Percentiles rank a stretch among this genome's conserved stretches.
Conservation (phyloP, 139 green algal genomes). For the Diplosphaera chodatii region DNA sequence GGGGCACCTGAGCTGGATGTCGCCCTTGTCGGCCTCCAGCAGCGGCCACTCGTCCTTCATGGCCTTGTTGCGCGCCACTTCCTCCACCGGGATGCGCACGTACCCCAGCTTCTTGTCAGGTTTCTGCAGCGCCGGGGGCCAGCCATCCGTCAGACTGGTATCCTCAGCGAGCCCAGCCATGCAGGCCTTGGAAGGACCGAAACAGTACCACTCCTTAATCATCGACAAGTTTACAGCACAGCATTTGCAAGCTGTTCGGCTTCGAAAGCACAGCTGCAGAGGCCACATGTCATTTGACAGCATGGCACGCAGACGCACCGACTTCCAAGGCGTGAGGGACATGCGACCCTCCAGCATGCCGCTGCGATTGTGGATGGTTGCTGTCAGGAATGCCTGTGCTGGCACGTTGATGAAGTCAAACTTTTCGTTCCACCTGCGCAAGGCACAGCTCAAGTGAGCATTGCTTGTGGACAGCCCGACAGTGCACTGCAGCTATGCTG, state of each 20-base stretch:
- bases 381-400: conserved; percentile 28
- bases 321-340: not conserved
- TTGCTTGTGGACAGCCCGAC: too few species aligned
- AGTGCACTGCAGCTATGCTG: too few species aligned
- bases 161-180: too few species aligned
- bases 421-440: conserved; percentile 27
- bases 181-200: too few species aligned
- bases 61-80: conserved; percentile 44
- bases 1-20: conserved; percentile 6
- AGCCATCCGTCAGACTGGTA: too few species aligned
- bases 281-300: not conserved
- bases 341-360: conserved; percentile 21
- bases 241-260: too few species aligned
- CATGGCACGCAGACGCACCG: too few species aligned
- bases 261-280: too few species aligned
- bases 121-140: too few species aligned
- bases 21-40: conserved; percentile 22
- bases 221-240: too few species aligned
- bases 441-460: too few species aligned
- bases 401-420: conserved; percentile 54
- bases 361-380: conserved; percentile 38
- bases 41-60: conserved; percentile 54
- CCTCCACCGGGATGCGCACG: conserved; percentile 40
- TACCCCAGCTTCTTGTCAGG: conserved; percentile 31
- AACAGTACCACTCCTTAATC: too few species aligned